A percentile compares a stretch with the other conserved stretches of the same genome.
Conservation (phyloP, 176 grass and related monocot genomes). For the Cenchrus fungigraminus region DNA sequence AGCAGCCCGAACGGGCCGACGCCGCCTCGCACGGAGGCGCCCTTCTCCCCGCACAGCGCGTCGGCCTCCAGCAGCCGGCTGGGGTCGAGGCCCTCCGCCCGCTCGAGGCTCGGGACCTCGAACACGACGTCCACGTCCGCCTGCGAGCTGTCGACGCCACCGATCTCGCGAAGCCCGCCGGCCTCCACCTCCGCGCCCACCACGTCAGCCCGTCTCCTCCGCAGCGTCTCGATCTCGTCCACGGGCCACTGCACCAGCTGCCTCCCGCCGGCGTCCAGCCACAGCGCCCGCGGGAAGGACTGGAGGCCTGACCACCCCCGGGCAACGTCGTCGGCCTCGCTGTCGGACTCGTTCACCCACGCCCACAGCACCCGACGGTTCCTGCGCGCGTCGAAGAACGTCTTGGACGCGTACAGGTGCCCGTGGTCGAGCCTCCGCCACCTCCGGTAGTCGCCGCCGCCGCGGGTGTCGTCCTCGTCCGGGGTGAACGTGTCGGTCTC, state of each 20-base stretch:
- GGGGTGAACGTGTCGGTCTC: conserved; percentile 46
- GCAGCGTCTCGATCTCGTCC: conserved; percentile 67
- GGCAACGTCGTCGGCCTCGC: conserved; percentile 40
- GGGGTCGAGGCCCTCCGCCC: conserved; percentile 44
- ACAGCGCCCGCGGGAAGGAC: conserved; percentile 63
- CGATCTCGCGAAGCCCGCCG: conserved; percentile 44
- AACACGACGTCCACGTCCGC: conserved; percentile 67
- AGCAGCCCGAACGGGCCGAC: conserved; percentile 67
- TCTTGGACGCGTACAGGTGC: conserved; percentile 64
- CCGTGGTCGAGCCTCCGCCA: conserved; percentile 68
- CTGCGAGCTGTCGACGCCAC: conserved; percentile 46
- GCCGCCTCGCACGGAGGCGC: conserved; percentile 37
- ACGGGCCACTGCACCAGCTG: conserved; percentile 73
- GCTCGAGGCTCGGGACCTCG: conserved; percentile 43
- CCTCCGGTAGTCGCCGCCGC: background rate
- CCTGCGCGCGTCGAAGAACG: conserved; percentile 56
- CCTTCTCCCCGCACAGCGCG: conserved; percentile 42
- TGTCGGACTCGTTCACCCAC: conserved; percentile 65
- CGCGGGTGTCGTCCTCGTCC: conserved; percentile 39
- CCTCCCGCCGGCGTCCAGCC: conserved; percentile 55
- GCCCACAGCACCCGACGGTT: conserved; percentile 53
- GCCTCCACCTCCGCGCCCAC: background rate
- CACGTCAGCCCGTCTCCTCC: conserved; percentile 19
- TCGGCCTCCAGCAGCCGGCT: conserved; percentile 42
- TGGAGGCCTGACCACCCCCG: conserved; percentile 68